A percentile compares a stretch with the other conserved stretches of the same genome.
Conservation (phyloP, 2,329 filamentous ascomycete genomes). For the Sarocladium strictum region DNA sequence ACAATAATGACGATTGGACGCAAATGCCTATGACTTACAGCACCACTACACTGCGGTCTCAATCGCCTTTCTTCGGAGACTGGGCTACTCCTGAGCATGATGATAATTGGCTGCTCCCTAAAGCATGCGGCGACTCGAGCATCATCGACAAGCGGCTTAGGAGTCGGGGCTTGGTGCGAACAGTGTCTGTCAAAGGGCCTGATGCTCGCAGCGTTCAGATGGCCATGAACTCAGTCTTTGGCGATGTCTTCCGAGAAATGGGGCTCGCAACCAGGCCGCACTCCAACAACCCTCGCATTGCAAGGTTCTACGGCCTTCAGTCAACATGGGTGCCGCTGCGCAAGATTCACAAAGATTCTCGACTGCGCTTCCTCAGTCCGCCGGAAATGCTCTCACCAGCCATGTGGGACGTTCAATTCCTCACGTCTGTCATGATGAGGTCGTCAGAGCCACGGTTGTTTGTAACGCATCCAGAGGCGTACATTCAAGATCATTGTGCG, state of each 20-base stretch:
- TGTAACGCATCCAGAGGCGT: constrained; percentile 69
- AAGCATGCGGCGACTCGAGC: constrained; percentile 59
- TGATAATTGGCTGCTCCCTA: constrained; percentile 60
- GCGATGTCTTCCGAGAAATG: constrained; percentile 44
- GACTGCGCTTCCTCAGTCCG: constrained; percentile 63
- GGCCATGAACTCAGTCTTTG: constrained; percentile 58
- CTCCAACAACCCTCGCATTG: constrained; percentile 21
- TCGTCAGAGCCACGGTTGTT: constrained; percentile 63
- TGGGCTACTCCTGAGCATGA: constrained; percentile 39
- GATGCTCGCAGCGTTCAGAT: constrained; percentile 64
- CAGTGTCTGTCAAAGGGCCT: constrained; percentile 52
- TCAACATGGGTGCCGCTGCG: constrained; percentile 70
- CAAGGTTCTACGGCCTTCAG: constrained; percentile 53
- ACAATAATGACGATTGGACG: constrained; percentile 46
- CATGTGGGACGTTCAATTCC: constrained; percentile 65
- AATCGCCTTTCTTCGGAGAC: constrained; percentile 41
- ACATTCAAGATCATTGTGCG: constrained; percentile 56
- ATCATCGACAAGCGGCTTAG: constrained; percentile 64
- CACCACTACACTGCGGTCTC: constrained; percentile 36
- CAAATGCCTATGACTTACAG: constrained; percentile 45
- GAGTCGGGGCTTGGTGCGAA: constrained; percentile 66
- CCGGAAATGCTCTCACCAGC: constrained; percentile 69
- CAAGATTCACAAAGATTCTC: constrained; percentile 68
- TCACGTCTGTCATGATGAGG: constrained; percentile 69
- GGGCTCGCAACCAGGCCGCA: constrained; percentile 24